Base-by-base conservation (phyloP, 805 yeast genomes). In the Blastobotrys chiropterorum region DNA sequence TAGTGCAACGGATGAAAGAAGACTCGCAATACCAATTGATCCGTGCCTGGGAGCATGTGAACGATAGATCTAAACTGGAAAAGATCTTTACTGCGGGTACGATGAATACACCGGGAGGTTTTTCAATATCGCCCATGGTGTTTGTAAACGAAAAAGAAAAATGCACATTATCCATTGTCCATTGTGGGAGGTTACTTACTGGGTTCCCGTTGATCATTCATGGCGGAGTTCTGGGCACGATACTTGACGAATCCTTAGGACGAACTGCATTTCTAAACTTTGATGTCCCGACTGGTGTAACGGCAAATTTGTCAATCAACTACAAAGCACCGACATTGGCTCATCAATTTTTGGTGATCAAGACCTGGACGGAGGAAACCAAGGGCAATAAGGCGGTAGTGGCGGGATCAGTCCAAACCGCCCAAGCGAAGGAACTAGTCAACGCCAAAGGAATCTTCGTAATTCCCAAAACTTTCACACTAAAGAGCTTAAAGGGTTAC, bases 171-270 rank as follows among this genome's bases (percentile, higher is more conserved):
- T 77, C 88, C 0, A 75, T 89, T 3, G 73, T 87, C 21, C 95
- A 88, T 63, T 74, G 85, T 49, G 97, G 97, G 0, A 80, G 83
- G 62, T 78, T 77, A 55, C 67, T 90, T 17, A 82, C 92, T 43
- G 97, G 97, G 0, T 90, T 85, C 64, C 97, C 97, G 1, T 83
- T 87, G 59, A 69, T 90, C 16, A 77, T 88, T 2, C 97, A 90
- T 64, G 97, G 97, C 2, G 97, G 97, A 0, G 79, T 90, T 26
- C 65, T 90, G 30, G 95, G 90, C 6, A 83, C 95, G 0, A 70
- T 90, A 1, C 69, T 89, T 50, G 94, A 88, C 62, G 96, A 90
- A 59, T 76, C 85, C 4, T 77, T 83, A 69, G 57, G 46, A 4
- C 22, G 55, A 8, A 56, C 59, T 11, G 60, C 61, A 3, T 51